Evolutionary conservation across 164 flowering plant genomes (phyloP).

Genomic region (Stephania yunnanensis): DNA sequence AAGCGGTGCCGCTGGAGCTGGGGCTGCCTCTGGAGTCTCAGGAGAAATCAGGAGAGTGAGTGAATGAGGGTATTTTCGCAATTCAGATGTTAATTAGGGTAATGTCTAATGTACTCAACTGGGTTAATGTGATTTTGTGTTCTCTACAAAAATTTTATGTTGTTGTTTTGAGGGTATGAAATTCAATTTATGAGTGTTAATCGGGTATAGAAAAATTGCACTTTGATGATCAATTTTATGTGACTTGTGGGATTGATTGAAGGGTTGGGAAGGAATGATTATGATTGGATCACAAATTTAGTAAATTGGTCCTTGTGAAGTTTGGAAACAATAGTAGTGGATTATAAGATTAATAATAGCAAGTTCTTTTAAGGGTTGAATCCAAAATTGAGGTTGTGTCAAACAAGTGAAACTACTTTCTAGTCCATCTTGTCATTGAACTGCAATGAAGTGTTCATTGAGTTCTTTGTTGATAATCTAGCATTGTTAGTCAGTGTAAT

Average conservation of each 20-base stretch:
- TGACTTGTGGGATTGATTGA: no score
- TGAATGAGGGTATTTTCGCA: background rate
- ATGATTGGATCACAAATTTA: no score
- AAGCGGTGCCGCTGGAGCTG: conserved; percentile 30
- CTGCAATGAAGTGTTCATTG: background rate
- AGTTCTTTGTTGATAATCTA: background rate
- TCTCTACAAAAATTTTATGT: no score
- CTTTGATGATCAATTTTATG: no score
- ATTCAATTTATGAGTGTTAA: background rate
- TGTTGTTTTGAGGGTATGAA: background rate
- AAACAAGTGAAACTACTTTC: no score
- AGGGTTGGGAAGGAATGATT: background rate
- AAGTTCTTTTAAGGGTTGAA: background rate
- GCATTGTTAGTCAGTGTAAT: background rate
- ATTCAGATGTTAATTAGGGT: no score
- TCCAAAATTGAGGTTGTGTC: no score
- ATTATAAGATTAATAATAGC: background rate
- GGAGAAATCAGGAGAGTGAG: conserved; percentile 18
- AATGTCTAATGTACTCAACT: background rate
- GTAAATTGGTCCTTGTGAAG: background rate
- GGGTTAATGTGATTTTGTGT: background rate
- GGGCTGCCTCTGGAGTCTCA: conserved; percentile 60
- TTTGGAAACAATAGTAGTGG: background rate
- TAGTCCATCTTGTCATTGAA: no score
- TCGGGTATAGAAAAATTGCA: background rate